Percentiles rank a stretch among this genome's conserved stretches.
Conservation (phyloP, 495 filamentous ascomycete genomes). For the Articulospora tetracladia region DNA sequence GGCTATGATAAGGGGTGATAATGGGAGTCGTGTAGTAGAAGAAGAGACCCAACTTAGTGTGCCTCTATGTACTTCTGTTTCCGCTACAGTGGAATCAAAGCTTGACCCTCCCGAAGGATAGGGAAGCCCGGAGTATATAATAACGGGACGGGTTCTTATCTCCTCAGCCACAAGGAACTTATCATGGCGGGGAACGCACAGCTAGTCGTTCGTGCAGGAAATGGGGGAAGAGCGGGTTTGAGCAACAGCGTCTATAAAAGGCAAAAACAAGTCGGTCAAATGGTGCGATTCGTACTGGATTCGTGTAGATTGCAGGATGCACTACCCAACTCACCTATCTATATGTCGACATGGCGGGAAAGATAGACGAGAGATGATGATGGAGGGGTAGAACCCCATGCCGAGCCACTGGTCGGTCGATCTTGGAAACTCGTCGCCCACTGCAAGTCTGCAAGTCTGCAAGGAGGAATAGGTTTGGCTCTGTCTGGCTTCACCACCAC, state of each 20-base stretch:
- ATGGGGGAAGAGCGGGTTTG: not conserved
- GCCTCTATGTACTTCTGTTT: not conserved
- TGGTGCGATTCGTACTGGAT: constrained; percentile 1
- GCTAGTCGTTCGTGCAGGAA: not conserved
- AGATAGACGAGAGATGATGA: not conserved
- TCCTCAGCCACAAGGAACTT: not conserved
- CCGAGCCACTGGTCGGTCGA: not conserved
- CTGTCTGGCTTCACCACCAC: not conserved
- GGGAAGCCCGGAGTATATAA: not conserved
- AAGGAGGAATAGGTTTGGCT: not conserved
- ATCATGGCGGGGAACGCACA: not conserved
- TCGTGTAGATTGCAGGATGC: not conserved
- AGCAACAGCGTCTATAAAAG: not conserved
- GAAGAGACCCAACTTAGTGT: not conserved
- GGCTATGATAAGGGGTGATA: not conserved
- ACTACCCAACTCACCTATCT: not conserved
- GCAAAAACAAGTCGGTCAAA: constrained; percentile 4
- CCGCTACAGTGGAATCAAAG: not conserved
- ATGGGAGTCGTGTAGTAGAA: not conserved
- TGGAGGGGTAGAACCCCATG: not conserved
- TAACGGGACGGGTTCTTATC: not conserved
- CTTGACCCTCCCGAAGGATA: not conserved
- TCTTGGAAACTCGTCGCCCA: too few relatives aligned
- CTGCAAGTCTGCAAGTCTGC: not conserved
- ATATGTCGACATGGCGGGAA: not conserved